Conservation (phyloP, 768 basidiomycete species). For the Trametes gibbosa region DNA sequence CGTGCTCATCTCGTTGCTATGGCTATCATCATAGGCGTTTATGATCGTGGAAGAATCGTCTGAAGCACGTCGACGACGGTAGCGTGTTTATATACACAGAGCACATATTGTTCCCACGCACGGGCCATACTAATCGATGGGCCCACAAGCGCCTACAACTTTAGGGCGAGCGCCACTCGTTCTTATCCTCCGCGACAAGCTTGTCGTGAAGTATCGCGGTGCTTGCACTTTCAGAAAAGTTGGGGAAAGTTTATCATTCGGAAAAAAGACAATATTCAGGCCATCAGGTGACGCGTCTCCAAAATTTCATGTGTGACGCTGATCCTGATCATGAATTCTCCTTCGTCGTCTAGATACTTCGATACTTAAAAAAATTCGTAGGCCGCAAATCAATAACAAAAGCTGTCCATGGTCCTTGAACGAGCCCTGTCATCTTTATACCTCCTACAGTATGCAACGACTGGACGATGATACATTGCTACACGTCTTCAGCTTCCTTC, state of each 20-base stretch:
- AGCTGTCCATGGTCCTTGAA: too few species aligned
- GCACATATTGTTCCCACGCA: slow-evolving; percentile 2
- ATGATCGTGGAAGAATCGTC: slow-evolving; percentile 29
- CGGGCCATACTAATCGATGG: background rate
- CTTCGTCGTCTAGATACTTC: too few species aligned
- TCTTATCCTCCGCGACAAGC: background rate
- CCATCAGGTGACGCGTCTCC: too few species aligned
- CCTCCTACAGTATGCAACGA: background rate
- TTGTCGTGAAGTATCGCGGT: too few species aligned
- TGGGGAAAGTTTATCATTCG: too few species aligned
- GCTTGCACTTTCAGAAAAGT: too few species aligned
- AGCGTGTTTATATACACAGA: background rate
- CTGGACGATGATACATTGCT: slow-evolving; percentile 41
- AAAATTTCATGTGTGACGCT: too few species aligned
- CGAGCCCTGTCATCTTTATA: too few species aligned
- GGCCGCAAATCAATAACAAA: too few species aligned
- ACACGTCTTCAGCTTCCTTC: slow-evolving; percentile 33
- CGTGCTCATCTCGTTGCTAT: slow-evolving; percentile 56
- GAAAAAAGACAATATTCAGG: too few species aligned
- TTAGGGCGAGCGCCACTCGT: background rate
- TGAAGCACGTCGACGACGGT: slow-evolving; percentile 1
- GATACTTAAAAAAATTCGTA: too few species aligned
- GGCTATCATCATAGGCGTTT: slow-evolving; percentile 46
- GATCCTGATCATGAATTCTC: too few species aligned
- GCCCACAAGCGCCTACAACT: background rate